phyloP scores from a whole-genome alignment of 208 protist genomes.

The Acanthamoeba culbertsoni region DNA sequence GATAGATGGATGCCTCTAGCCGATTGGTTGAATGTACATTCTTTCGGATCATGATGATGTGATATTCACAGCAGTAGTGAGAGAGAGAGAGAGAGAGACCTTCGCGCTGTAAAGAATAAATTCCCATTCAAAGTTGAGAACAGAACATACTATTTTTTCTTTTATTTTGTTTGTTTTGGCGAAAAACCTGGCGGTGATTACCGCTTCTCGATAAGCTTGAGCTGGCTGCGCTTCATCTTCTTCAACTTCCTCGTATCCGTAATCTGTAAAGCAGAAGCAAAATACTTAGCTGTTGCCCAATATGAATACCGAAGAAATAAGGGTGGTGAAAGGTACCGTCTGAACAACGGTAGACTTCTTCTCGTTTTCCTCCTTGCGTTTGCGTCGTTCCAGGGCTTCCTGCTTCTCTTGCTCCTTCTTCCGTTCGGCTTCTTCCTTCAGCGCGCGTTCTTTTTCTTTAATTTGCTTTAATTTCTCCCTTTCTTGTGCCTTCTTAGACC shows the following conservation, averaged over 20 bases:
- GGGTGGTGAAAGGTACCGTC: background rate
- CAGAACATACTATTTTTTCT: too few species aligned
- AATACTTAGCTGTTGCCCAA: background rate
- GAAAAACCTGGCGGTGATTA: background rate
- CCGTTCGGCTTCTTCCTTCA: background rate
- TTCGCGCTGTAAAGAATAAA: too few species aligned
- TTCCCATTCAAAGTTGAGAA: too few species aligned
- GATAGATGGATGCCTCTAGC: too few species aligned
- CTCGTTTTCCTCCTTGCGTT: constrained; percentile 6
- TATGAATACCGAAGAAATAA: background rate
- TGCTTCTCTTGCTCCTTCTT: constrained; percentile 41
- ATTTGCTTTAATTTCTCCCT: background rate
- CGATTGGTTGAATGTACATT: too few species aligned
- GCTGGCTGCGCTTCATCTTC: constrained; percentile 46
- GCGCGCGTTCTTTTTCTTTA: background rate
- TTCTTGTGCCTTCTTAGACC: background rate
- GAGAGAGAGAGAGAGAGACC: background rate
- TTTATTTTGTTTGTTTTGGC: too few species aligned
- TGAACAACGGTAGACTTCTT: constrained; percentile 37
- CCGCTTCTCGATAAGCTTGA: constrained; percentile 30
- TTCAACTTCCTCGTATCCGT: constrained; percentile 26
- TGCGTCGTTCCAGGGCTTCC: constrained; percentile 4
- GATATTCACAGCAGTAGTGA: background rate
- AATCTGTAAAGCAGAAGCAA: background rate
- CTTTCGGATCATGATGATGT: background rate